Evolutionary conservation across 768 basidiomycete species (phyloP), one percentile per base, ranked within the genome.

Genomic region (Boletus rex-veris): DNA sequence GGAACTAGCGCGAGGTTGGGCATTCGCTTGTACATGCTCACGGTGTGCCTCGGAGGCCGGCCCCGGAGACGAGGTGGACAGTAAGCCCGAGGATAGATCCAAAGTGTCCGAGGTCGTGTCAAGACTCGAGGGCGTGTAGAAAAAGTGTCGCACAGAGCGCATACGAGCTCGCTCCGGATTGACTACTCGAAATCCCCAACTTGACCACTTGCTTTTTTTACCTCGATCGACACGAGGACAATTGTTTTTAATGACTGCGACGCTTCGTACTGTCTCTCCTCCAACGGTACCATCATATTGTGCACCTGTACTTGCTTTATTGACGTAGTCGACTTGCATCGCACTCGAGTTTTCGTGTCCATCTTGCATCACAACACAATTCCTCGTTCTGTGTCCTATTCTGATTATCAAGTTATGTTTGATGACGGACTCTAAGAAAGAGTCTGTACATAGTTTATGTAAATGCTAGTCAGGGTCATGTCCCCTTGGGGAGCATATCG

Each of bases 1-100:
- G 60, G 88, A 90, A 73, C 78, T 93, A 36, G 88, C 81, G 21
- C 78, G 86, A 40, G 90, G 91, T 33, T 93, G 91, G 91, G 76
- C 79, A 53, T 91, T 92, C 66, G 82, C 87, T 11, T 93, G 91
- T 64, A 69, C 73, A 46, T 93, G 91, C 66, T 69, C 75, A 50
- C 79, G 82, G 41, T 92, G 91, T 65, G 64, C 69, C 36, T 74
- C 71, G 50, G 90, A 92, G 67, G 77, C 67, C 6, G 65, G 68
- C 16, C 58, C 67, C 30, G 51, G 53, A 14, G 58, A 61, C 46
- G 66, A 67, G 52, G 36, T 53, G 36, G 64, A 74, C 50, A 57
- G 75, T 30, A 70, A 67, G n/a, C 68, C 70, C 52, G 72, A 71
- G 61, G 85, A 86, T 63, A 79, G 78, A 59, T 83, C 82, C 21